Conservation (phyloP, 805 yeast species). For the Pichia nakasei region DNA sequence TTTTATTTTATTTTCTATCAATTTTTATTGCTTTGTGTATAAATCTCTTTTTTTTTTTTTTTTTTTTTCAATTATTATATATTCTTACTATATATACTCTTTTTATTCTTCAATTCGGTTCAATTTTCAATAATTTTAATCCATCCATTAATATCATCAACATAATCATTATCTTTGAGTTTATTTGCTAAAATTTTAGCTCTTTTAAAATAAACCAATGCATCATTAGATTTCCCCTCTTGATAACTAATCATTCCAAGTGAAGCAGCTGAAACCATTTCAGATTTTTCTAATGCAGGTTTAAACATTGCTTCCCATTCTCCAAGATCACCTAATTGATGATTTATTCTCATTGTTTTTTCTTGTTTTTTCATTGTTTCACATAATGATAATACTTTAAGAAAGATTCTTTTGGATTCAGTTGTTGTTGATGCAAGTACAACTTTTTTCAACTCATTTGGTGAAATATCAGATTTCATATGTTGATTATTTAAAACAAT, state of each 20-base stretch:
- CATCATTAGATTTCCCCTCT: constrained; percentile 4
- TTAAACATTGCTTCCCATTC: constrained; percentile 11
- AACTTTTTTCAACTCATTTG: constrained; percentile 13
- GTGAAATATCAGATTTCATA: constrained; percentile 6
- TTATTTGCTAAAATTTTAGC: constrained; percentile 13
- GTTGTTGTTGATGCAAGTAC: constrained; percentile 11
- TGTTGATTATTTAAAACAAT: constrained; percentile 9
- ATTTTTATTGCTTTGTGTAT: background rate
- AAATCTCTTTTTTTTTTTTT: background rate
- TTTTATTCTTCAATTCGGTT: too few relatives aligned
- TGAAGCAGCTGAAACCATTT: constrained; percentile 17
- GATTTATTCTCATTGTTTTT: constrained; percentile 1
- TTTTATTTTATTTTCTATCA: background rate
- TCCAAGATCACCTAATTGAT: constrained; percentile 6
- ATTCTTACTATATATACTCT: background rate
- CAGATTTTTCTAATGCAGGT: constrained; percentile 15
- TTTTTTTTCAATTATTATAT: background rate
- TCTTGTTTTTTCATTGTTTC: constrained; percentile 13
- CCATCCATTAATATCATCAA: constrained; percentile 13
- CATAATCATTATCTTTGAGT: constrained; percentile 10
- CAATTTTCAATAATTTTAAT: constrained; percentile 5
- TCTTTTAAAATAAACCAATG: constrained; percentile 12
- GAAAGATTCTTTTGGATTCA: constrained; percentile 13
- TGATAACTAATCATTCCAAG: constrained; percentile 13
- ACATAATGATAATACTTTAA: constrained; percentile 10